Conservation (phyloP, 75 land plant genomes). For the Pseudotsuga menziesii region DNA sequence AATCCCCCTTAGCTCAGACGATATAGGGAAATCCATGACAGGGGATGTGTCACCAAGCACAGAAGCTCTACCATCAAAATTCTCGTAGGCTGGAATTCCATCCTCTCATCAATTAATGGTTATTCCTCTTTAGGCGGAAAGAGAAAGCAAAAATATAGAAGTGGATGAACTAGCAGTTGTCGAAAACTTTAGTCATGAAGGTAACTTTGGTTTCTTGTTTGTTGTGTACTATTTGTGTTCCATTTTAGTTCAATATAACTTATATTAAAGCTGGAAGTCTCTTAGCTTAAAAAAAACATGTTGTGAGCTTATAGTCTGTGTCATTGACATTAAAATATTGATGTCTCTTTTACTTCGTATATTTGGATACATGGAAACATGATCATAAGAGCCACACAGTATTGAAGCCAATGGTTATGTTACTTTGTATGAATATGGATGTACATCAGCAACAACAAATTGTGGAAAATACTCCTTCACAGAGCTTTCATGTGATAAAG, state of each 20-base stretch:
- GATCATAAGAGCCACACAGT: neutral
- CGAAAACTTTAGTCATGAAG: neutral
- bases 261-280: neutral
- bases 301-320: too few relatives aligned
- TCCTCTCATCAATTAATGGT: neutral
- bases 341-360: neutral
- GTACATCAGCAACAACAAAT: neutral
- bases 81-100: neutral
- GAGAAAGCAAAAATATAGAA: slow-evolving; percentile 6
- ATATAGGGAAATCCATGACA: too few relatives aligned
- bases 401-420: neutral
- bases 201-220: neutral
- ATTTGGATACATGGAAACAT: neutral
- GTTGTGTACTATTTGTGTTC: too few relatives aligned
- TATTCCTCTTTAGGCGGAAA: neutral
- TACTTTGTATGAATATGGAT: neutral
- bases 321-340: too few relatives aligned
- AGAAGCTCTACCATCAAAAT: too few relatives aligned
- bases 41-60: too few relatives aligned
- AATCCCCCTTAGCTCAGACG: too few relatives aligned
- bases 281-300: too few relatives aligned
- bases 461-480: neutral
- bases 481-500: neutral
- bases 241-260: neutral
- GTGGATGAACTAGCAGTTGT: slow-evolving; percentile 7